Conservation (phyloP, 805 yeast genomes). For the Candida anglica region DNA sequence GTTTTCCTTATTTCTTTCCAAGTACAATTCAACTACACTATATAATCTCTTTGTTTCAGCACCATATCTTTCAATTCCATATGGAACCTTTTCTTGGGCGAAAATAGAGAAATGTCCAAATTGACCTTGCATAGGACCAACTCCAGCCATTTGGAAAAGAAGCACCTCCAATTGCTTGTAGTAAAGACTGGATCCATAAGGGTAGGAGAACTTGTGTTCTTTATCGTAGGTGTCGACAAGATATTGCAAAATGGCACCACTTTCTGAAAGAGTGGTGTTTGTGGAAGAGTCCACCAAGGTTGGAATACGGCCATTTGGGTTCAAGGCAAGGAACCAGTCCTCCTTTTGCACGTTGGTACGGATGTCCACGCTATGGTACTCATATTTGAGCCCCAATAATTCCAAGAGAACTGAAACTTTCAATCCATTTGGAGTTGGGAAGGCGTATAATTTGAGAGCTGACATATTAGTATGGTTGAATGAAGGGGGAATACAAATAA, state of each 20-base stretch:
- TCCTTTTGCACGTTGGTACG: slow-evolving; percentile 45
- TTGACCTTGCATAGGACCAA: slow-evolving; percentile 66
- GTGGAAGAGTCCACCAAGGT: slow-evolving; percentile 39
- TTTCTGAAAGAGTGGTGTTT: slow-evolving; percentile 50
- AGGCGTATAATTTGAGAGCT: slow-evolving; percentile 13
- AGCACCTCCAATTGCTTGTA: slow-evolving; percentile 53
- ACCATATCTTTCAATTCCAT: slow-evolving; percentile 46
- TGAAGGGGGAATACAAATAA: no score
- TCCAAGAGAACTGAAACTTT: slow-evolving; percentile 40
- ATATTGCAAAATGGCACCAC: slow-evolving; percentile 60
- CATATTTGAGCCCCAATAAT: slow-evolving; percentile 38
- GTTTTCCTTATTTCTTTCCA: slow-evolving; percentile 44
- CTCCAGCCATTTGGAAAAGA: slow-evolving; percentile 53
- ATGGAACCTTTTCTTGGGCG: slow-evolving; percentile 51
- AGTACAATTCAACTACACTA: slow-evolving; percentile 50
- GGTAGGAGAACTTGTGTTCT: slow-evolving; percentile 43
- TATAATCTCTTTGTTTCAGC: slow-evolving; percentile 51
- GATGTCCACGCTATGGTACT: slow-evolving; percentile 40
- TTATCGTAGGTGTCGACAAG: slow-evolving; percentile 59
- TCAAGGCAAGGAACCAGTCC: slow-evolving; percentile 52
- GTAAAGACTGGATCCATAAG: slow-evolving; percentile 35
- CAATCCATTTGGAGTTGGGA: slow-evolving; percentile 42
- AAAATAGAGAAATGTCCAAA: slow-evolving; percentile 42
- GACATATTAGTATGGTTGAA: no score
- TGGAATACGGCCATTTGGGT: slow-evolving; percentile 66